A percentile compares a stretch with the other conserved stretches of the same genome.
phyloP scores from a whole-genome alignment of 768 basidiomycete genomes.

The Tylopilus plumbeoviolaceoides region DNA sequence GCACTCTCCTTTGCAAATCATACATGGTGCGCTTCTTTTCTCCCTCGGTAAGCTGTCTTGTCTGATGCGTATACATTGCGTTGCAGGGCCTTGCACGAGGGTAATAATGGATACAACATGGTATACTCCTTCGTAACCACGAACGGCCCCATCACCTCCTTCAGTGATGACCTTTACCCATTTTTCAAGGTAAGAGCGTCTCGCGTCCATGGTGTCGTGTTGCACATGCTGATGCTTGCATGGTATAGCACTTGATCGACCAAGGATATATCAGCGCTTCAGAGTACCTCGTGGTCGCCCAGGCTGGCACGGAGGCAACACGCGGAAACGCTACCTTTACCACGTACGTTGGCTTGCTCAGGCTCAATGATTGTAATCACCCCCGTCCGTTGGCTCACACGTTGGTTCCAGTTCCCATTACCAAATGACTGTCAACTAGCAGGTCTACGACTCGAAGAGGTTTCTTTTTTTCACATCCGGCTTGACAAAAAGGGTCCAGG shows the following conservation, averaged over 20 bases:
- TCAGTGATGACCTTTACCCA: slow-evolving; percentile 48
- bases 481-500: too few species aligned
- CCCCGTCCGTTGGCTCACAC: too few species aligned
- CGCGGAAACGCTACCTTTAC: slow-evolving; percentile 51
- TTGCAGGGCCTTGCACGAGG: slow-evolving; percentile 50
- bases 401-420: too few species aligned
- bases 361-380: too few species aligned
- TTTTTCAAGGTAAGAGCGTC: slow-evolving; percentile 44
- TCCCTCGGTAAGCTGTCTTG: background rate
- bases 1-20: slow-evolving; percentile 45
- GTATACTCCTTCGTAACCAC: slow-evolving; percentile 49
- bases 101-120: slow-evolving; percentile 49
- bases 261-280: slow-evolving; percentile 43
- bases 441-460: too few species aligned
- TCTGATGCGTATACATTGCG: background rate
- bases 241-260: slow-evolving; percentile 48
- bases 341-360: slow-evolving; percentile 39
- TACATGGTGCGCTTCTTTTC: slow-evolving; percentile 38
- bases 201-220: background rate
- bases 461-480: too few species aligned
- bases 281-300: slow-evolving; percentile 55
- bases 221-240: background rate
- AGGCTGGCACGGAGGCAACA: slow-evolving; percentile 63
- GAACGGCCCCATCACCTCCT: slow-evolving; percentile 38
- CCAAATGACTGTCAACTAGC: too few species aligned